These are phyloP conservation scores for Paramarasmius palmivorus DNA, from an alignment of 1,284 basidiomycete genomes.

Conservation along the genomic window DNA sequence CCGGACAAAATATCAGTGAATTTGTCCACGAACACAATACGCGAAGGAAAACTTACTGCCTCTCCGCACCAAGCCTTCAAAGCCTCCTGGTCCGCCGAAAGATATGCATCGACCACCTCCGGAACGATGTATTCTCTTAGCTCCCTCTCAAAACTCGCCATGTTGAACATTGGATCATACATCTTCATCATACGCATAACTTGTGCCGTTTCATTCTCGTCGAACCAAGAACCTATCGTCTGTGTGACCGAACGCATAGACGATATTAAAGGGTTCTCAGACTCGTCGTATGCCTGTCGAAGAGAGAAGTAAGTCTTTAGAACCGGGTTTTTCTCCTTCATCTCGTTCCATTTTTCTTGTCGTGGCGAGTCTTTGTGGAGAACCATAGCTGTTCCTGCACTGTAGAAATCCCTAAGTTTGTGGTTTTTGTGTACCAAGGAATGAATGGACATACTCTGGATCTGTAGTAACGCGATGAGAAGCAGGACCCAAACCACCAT, in stretches of 20 bases:
- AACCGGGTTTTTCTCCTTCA: constrained; percentile 77
- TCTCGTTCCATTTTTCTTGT: constrained; percentile 73
- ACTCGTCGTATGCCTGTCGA: constrained; percentile 84
- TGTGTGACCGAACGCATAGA: constrained; percentile 83
- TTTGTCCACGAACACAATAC: constrained; percentile 2
- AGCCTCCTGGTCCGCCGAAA: constrained; percentile 85
- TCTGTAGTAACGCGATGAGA: constrained; percentile 61
- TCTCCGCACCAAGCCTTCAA: constrained; percentile 94
- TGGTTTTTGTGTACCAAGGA: neutral
- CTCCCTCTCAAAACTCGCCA: constrained; percentile 88
- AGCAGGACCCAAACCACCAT: constrained; percentile 49
- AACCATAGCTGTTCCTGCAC: constrained; percentile 84
- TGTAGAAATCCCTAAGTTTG: constrained; percentile 30
- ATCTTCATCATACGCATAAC: constrained; percentile 87
- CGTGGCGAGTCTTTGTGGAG: constrained; percentile 80
- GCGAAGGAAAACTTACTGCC: constrained; percentile 62
- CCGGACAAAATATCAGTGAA: neutral
- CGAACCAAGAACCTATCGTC: constrained; percentile 88
- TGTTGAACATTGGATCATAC: constrained; percentile 86
- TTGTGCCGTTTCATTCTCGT: constrained; percentile 97
- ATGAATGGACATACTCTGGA: constrained; percentile 56
- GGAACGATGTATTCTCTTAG: constrained; percentile 97
- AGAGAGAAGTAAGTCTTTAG: constrained; percentile 62
- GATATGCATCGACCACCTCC: constrained; percentile 95
- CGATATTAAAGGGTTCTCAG: constrained; percentile 88